Evolutionary conservation across 2,329 filamentous ascomycete species (phyloP), one percentile per base, ranked within the genome.

Genomic region (Trichophaea hybrida): DNA sequence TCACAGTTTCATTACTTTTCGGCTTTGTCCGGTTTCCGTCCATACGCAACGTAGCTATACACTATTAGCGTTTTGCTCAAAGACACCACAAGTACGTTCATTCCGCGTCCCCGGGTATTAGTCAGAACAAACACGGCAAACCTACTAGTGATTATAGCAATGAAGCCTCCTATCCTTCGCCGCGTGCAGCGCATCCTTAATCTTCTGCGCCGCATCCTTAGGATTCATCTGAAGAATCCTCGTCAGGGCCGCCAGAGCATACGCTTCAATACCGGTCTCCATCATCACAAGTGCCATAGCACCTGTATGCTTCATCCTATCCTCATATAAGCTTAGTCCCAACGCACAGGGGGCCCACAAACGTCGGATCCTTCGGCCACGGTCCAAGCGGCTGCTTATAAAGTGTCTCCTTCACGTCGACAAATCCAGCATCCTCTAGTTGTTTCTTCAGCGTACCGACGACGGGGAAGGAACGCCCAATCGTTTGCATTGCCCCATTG

Each of bases 281-380:
- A 44, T 5, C 8, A 15, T 32, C 38, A 46, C 12, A 5, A 55
- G 10, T 7, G 10, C 37, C 34, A 55, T 43, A 6, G 35, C 34
- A 7, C 67, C 67, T 8, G 66, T 57, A 35, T 63, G 52, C 50
- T 65, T 68, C 59, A 65, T 62, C n/a, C 61, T 59, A 12, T 61
- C 60, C 33, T 65, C 72, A 6, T 74, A 75, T 0, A 79, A 72
- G 80, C 80, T 82, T 0, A 74, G 74, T 0, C 78, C 79, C 2
- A 80, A 72, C 68, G 76, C 75, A 68, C 77, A 76, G 13, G 76
- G 68, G 71, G 72, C 66, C 78, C 74, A 0, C 72, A 75, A 43
- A 81, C 74, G 64, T 80, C 78, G 13, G 38, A 24, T 6, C n/a
- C 34, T 64, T 69, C 10, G 71, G 69, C 70, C 71, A 72, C 1